Percentiles rank a stretch among this genome's conserved stretches.
Conservation (phyloP, 371 early-diverging fungal species). For the Zancudomyces culisetae region DNA sequence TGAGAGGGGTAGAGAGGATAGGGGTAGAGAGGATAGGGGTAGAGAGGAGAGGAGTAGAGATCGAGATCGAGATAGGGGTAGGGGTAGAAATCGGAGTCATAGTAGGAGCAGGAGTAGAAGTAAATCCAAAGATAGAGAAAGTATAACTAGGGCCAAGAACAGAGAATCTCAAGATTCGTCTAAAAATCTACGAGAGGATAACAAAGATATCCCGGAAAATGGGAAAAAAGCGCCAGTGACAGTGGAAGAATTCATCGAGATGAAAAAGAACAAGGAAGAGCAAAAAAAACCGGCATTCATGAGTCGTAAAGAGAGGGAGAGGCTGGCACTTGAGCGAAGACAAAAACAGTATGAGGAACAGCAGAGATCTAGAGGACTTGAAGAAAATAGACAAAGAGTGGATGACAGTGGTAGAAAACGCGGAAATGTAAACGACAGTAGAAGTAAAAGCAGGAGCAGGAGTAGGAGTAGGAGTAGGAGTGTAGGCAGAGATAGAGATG, state of each 20-base stretch:
- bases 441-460: background rate
- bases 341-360: conserved; percentile 62
- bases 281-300: conserved; percentile 35
- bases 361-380: conserved; percentile 36
- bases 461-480: background rate
- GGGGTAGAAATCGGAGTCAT: background rate
- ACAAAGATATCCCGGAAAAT: background rate
- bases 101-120: background rate
- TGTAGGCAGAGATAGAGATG: background rate
- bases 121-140: background rate
- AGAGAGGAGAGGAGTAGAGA: background rate
- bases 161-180: background rate
- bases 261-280: conserved; percentile 9
- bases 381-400: conserved; percentile 22
- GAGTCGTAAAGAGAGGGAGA: conserved; percentile 78
- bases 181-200: background rate
- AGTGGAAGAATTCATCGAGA: conserved; percentile 20
- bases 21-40: background rate
- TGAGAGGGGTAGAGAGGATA: background rate
- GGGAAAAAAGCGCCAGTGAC: conserved; percentile 8
- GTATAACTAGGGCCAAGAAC: background rate
- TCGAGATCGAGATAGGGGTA: background rate
- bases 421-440: background rate
- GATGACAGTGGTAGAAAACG: background rate
- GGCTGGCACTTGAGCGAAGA: conserved; percentile 61